A percentile compares a stretch with the other conserved stretches of the same genome.
Evolutionary conservation across 2,329 filamentous ascomycete species (phyloP).

Genomic region (Lasiodiplodia sp.): DNA sequence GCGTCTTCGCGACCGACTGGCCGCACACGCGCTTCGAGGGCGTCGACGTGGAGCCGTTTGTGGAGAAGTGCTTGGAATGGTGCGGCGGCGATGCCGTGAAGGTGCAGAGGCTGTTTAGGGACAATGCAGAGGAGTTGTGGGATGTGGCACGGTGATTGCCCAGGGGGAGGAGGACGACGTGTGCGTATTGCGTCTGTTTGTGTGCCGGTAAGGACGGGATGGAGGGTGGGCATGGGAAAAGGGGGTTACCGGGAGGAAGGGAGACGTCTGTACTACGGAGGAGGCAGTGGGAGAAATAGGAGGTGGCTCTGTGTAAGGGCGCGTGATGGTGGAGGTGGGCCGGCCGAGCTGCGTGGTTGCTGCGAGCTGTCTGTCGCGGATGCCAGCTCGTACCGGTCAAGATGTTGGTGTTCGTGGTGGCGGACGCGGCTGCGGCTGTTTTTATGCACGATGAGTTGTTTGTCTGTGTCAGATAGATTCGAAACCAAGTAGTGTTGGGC

Average conservation of each 20-base stretch:
- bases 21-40: conserved; percentile 68
- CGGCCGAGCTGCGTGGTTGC: background rate
- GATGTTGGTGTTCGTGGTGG: conserved; percentile 6
- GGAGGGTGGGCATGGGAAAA: background rate
- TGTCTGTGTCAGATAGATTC: conserved; percentile 24
- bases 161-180: background rate
- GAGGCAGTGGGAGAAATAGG: background rate
- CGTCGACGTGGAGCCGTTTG: conserved; percentile 62
- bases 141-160: conserved; percentile 33
- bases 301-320: background rate
- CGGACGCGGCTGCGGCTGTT: conserved; percentile 4
- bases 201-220: background rate
- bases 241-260: background rate
- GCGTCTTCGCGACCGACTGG: conserved; percentile 70
- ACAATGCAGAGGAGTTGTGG: conserved; percentile 63
- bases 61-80: conserved; percentile 62
- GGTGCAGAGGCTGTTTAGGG: conserved; percentile 60
- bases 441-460: conserved; percentile 24
- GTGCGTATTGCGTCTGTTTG: background rate
- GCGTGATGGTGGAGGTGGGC: conserved; percentile 4
- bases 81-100: conserved; percentile 56
- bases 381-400: conserved; percentile 7
- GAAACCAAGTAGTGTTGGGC: conserved; percentile 7
- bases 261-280: background rate
- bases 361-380: background rate